Evolutionary conservation across 2,329 filamentous ascomycete species (phyloP), one percentile per base, ranked within the genome.

Genomic region (Sporothrix luriei): DNA sequence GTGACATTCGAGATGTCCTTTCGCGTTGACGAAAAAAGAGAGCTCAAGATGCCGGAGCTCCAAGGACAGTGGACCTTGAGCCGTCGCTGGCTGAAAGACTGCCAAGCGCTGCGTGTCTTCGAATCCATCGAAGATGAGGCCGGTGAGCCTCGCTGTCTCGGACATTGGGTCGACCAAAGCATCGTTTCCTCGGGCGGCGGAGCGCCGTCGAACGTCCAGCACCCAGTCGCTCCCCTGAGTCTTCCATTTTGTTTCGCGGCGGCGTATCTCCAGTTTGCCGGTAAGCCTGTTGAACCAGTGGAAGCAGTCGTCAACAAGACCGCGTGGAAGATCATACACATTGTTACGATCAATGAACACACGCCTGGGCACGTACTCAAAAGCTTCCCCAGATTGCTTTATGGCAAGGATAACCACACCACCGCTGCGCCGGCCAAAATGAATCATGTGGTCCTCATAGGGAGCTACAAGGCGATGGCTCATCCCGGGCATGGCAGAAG

Each of bases 281-380:
- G 71, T 76, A 0, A 38, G 62, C 0, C 88, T 14, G 54, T 90
- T 79, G 4, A 90, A 77, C 87, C 88, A 91, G 71, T 91, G 88
- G 0, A 84, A 79, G 65, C 85, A 89, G 7, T 82, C 77, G 0
- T 84, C 76, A 0, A 88, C 71, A 0, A 91, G 78, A 0, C 79
- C 75, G 0, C 72, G 73, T 0, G 88, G 89, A 0, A 90, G 76
- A 72, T 88, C 87, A 48, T 78, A 81, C 2, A 0, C 83, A 83
- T 46, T 80, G 79, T 3, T 13, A 0, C 0, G 0, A 9, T 26
- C 19, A 3, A 71, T 24, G n/a, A 73, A 73, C 9, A 68, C 9
- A 2, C 38, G 46, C 3, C 71, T 69, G 2, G 72, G 71, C 14
- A 73, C 70, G 14, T 64, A 69, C 19, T 73, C 68, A 24, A 29